Conservation (phyloP, 1,139 yeast genomes). For the Candida dubliniensis region DNA sequence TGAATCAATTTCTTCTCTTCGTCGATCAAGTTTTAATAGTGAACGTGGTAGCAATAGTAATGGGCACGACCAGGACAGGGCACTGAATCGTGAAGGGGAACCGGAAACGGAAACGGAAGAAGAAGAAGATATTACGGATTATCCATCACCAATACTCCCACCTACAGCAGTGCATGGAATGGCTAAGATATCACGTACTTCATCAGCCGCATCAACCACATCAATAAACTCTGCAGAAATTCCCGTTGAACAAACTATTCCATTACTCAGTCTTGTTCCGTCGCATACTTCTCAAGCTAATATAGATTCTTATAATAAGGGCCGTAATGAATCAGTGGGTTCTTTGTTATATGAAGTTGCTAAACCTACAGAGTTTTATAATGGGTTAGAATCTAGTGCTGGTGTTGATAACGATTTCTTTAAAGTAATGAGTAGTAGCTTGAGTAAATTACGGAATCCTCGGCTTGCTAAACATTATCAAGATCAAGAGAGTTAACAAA, state of each 20-base stretch:
- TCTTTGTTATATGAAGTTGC: constrained; percentile 29
- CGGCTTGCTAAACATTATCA: constrained; percentile 38
- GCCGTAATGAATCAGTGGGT: constrained; percentile 22
- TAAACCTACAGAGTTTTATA: constrained; percentile 12
- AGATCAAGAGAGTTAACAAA: constrained; percentile 5
- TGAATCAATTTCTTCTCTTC: too few species aligned
- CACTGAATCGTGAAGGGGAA: neutral
- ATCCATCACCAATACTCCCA: constrained; percentile 13
- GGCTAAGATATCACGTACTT: constrained; percentile 3
- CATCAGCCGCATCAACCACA: constrained; percentile 10
- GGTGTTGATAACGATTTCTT: neutral
- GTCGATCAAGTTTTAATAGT: constrained; percentile 6
- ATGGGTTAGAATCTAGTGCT: constrained; percentile 7
- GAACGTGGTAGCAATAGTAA: constrained; percentile 11
- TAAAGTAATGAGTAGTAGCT: constrained; percentile 19
- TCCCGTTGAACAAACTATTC: constrained; percentile 41
- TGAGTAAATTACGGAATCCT: constrained; percentile 35
- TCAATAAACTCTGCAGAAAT: constrained; percentile 16
- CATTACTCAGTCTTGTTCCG: constrained; percentile 27
- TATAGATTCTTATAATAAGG: constrained; percentile 8
- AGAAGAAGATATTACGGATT: constrained; percentile 22
- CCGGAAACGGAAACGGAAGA: neutral
- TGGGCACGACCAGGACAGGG: constrained; percentile 1
- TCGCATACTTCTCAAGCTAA: constrained; percentile 30
- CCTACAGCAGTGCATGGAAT: constrained; percentile 14